Evolutionary conservation across 2,329 filamentous ascomycete species (phyloP).

Genomic region (Drechslerella stenobrocha): DNA sequence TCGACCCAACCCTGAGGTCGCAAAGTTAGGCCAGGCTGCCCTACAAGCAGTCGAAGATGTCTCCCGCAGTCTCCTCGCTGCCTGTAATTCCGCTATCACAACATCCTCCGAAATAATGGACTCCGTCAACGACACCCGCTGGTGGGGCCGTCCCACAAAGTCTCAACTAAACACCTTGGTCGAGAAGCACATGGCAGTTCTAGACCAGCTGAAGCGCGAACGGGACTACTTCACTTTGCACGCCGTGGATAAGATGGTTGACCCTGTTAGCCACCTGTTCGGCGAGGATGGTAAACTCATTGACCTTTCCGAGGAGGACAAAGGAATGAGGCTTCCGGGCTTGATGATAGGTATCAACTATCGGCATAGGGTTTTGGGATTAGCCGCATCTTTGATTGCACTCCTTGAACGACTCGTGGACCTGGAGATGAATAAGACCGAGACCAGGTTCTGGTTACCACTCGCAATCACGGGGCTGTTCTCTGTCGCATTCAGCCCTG

Average conservation of each 20-base stretch:
- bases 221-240: slow-evolving; percentile 51
- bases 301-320: slow-evolving; percentile 53
- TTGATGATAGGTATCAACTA: slow-evolving; percentile 60
- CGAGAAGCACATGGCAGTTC: slow-evolving; percentile 54
- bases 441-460: slow-evolving; percentile 58
- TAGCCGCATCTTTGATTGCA: slow-evolving; percentile 54
- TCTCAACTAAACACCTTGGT: slow-evolving; percentile 51
- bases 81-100: slow-evolving; percentile 21
- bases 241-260: slow-evolving; percentile 57
- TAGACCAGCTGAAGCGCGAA: slow-evolving; percentile 54
- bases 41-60: slow-evolving; percentile 32
- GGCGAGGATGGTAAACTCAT: slow-evolving; percentile 55
- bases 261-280: slow-evolving; percentile 57
- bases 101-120: slow-evolving; percentile 27
- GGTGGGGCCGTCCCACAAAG: slow-evolving; percentile 32
- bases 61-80: slow-evolving; percentile 23
- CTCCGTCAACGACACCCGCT: slow-evolving; percentile 29
- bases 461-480: slow-evolving; percentile 56
- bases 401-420: slow-evolving; percentile 56
- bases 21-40: slow-evolving; percentile 31
- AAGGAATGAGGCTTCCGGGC: slow-evolving; percentile 54
- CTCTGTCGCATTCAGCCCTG: slow-evolving; percentile 55
- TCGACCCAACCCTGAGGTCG: slow-evolving; percentile 30
- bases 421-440: slow-evolving; percentile 55
- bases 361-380: slow-evolving; percentile 57